These are phyloP conservation scores for Gleditsia sinensis DNA, from an alignment of 306 rosid species.

Conservation along the genomic window DNA sequence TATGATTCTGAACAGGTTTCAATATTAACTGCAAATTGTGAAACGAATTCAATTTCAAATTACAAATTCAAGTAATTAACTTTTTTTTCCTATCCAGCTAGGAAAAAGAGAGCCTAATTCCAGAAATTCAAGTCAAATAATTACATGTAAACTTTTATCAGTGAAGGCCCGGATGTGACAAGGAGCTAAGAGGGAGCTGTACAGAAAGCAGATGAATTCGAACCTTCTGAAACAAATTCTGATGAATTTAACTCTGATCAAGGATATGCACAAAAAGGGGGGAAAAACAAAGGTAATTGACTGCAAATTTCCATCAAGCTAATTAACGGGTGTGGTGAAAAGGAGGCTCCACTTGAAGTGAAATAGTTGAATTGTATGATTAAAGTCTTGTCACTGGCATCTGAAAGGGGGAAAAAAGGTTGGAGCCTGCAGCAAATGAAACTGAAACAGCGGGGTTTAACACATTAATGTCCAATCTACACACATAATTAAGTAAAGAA, in stretches of 20 bases:
- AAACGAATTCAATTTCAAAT: constrained; percentile 33
- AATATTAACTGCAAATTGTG: constrained; percentile 28
- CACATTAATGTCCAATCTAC: neutral
- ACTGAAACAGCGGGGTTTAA: constrained; percentile 1
- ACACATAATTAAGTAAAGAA: neutral
- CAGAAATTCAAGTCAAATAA: constrained; percentile 31
- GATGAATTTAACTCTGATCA: constrained; percentile 38
- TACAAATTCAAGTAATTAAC: constrained; percentile 25
- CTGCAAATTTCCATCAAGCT: constrained; percentile 36
- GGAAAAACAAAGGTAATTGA: neutral
- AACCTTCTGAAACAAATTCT: constrained; percentile 39
- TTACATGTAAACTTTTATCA: constrained; percentile 36
- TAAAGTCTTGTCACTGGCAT: constrained; percentile 4
- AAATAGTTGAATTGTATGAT: constrained; percentile 26
- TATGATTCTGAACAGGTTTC: no score
- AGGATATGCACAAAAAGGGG: constrained; percentile 33
- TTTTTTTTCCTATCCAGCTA: constrained; percentile 26
- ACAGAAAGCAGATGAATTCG: constrained; percentile 48
- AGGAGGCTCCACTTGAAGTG: constrained; percentile 35
- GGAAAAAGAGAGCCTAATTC: constrained; percentile 33
- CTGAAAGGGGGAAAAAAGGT: constrained; percentile 17
- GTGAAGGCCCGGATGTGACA: constrained; percentile 30
- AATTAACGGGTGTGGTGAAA: constrained; percentile 26
- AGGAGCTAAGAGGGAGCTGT: constrained; percentile 44
- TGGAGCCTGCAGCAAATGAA: constrained; percentile 36